Base-by-base conservation (phyloP, 208 protist genomes). In the Acanthamoeba healyi region DNA sequence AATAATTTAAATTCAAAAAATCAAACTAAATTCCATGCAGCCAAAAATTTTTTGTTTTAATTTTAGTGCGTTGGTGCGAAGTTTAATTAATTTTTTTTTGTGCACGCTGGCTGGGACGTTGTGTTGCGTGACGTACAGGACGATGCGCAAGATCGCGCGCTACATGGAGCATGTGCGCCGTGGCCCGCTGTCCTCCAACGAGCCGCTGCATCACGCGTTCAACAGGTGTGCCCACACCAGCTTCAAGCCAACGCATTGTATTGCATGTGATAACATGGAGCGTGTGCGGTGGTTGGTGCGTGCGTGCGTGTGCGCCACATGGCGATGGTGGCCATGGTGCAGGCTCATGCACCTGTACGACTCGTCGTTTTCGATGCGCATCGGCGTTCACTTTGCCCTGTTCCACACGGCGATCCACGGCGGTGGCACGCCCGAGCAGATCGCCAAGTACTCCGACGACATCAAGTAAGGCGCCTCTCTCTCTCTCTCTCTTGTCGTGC, bases 301-400 rank as follows among this genome's bases (percentile, higher is more conserved):
- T 51, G 6, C 24, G 74, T 22, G 26, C 32, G 49, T 22, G 44
- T 44, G 15, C 34, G 3, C 12, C 14, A 38, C 29, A 72, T 46
- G 7, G 61, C 29, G 49, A 17, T 91, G 54, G 9, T 44, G 12
- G 12, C 15, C 14, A 54, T 32, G 34, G n/a, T 51, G n/a, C 49
- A 88, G 81, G 81, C 46, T 88, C 9, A 88, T 88, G 81, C 81
- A 88, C 49, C 2, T 63, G 19, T 92, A 92, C 74, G 87, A 92
- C 32, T 51, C 40, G 1, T 92, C 87, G 17, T 92, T 92, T 32
- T 61, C 58, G 7, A 92, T 92, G 87, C 87, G 87, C 63, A 92
- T 92, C 26, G 87, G 87, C 40, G 87, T 92, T 10, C 87, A 92
- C 87, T 54, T 49, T 32, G 87, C 61, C 0, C 87, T 92, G 49